These are phyloP conservation scores for Paracamarosporium sp. DNA, from an alignment of 2,329 filamentous ascomycete species.

Conservation along the genomic window DNA sequence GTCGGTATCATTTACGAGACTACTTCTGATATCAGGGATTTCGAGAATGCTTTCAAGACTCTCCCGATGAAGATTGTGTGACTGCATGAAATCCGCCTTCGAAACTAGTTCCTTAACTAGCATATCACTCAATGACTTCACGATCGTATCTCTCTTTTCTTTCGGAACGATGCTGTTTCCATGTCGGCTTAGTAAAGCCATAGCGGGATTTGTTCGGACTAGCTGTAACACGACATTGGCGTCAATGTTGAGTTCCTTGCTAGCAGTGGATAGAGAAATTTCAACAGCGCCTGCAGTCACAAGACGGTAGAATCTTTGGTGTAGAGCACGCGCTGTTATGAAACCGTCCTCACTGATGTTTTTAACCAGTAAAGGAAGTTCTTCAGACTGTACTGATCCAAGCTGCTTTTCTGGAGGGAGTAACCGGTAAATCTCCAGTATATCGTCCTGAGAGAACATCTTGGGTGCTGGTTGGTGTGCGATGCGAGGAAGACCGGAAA, in stretches of 20 bases:
- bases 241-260: slow-evolving; percentile 29
- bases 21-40: neutral
- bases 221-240: slow-evolving; percentile 25
- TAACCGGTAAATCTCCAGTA: slow-evolving; percentile 31
- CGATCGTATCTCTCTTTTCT: slow-evolving; percentile 25
- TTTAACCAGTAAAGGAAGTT: slow-evolving; percentile 26
- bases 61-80: slow-evolving; percentile 28
- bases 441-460: slow-evolving; percentile 45
- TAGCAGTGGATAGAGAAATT: slow-evolving; percentile 21
- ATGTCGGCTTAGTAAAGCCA: slow-evolving; percentile 34
- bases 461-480: neutral
- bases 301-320: slow-evolving; percentile 25
- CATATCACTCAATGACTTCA: slow-evolving; percentile 13
- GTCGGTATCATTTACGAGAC: slow-evolving; percentile 17
- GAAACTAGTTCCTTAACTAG: slow-evolving; percentile 19
- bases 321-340: slow-evolving; percentile 28
- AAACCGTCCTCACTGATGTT: slow-evolving; percentile 32
- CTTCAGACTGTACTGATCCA: slow-evolving; percentile 1
- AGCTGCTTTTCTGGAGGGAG: slow-evolving; percentile 26
- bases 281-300: slow-evolving; percentile 24
- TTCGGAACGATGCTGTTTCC: slow-evolving; percentile 30
- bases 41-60: slow-evolving; percentile 29
- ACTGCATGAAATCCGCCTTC: slow-evolving; percentile 23
- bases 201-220: slow-evolving; percentile 18
- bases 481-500: too few relatives aligned